phyloP scores from a whole-genome alignment of 345 rosid species.

The Bruguiera sexangula region DNA sequence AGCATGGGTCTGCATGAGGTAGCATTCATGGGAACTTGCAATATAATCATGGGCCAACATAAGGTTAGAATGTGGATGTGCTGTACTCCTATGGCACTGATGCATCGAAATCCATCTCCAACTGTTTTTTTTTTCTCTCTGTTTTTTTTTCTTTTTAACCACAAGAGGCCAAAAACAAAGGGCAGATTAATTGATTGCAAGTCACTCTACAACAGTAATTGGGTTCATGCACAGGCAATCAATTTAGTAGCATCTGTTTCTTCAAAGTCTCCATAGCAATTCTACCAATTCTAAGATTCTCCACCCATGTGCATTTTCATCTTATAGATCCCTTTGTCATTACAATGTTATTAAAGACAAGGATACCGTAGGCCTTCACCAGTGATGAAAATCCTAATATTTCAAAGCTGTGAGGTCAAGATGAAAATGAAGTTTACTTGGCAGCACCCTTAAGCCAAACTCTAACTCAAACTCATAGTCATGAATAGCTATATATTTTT shows the following conservation, averaged over 20 bases:
- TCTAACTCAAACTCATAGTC: neutral
- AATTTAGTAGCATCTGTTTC: neutral
- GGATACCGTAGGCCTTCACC: no score
- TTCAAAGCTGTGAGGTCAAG: neutral
- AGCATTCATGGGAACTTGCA: no score
- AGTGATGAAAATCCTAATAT: neutral
- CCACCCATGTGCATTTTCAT: neutral
- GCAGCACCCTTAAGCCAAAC: conserved; percentile 3
- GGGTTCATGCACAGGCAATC: neutral
- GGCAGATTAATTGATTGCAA: neutral
- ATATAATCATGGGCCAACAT: no score
- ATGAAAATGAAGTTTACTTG: neutral
- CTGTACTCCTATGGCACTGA: neutral
- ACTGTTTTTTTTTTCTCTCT: neutral
- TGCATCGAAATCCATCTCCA: neutral
- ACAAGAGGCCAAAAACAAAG: neutral
- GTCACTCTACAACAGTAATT: neutral
- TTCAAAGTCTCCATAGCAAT: neutral
- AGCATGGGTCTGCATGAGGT: neutral
- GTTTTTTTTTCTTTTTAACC: no score
- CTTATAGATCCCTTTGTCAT: neutral
- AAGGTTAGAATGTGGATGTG: no score
- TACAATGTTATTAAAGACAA: neutral
- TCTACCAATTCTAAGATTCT: neutral
- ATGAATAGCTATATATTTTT: neutral